Percentiles rank a stretch among this genome's conserved stretches.
Evolutionary conservation across 495 filamentous ascomycete genomes (phyloP).

Genomic region (Hyaloscypha bicolor): DNA sequence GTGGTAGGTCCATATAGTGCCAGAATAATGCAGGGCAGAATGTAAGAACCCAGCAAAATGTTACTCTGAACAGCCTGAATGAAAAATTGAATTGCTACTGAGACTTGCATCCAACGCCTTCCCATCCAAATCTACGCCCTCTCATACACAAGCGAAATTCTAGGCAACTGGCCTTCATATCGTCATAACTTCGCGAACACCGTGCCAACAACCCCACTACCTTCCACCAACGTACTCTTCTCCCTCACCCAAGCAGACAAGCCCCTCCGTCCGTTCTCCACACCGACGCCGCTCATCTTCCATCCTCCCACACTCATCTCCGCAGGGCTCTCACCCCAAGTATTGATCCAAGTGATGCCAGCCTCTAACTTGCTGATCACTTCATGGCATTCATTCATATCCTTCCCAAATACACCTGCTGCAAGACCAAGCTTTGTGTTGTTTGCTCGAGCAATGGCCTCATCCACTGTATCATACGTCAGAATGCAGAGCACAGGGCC

Average conservation of each 20-base stretch:
- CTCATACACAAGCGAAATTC: too few relatives aligned
- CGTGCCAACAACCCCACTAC: constrained; percentile 65
- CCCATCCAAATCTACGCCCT: too few relatives aligned
- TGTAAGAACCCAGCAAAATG: too few relatives aligned
- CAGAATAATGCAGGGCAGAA: too few relatives aligned
- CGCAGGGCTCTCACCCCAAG: constrained; percentile 51
- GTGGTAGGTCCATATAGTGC: too few relatives aligned
- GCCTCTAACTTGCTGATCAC: constrained; percentile 70
- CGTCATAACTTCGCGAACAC: constrained; percentile 56
- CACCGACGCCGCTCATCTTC: constrained; percentile 51
- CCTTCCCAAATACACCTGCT: constrained; percentile 76
- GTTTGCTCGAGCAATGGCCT: constrained; percentile 72
- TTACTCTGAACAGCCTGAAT: too few relatives aligned
- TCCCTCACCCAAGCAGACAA: constrained; percentile 79
- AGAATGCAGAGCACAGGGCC: constrained; percentile 78
- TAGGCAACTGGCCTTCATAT: not conserved
- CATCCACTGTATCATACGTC: constrained; percentile 64
- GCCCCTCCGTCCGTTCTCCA: constrained; percentile 65
- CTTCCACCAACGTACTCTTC: constrained; percentile 82
- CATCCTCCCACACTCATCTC: constrained; percentile 55
- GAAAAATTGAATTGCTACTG: too few relatives aligned
- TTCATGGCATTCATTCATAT: constrained; percentile 70
- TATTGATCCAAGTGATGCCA: constrained; percentile 59
- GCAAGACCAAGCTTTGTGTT: constrained; percentile 72
- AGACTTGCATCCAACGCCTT: too few relatives aligned